phyloP scores from a whole-genome alignment of 2,329 filamentous ascomycete species.

The Arthrocladium fulminans region DNA sequence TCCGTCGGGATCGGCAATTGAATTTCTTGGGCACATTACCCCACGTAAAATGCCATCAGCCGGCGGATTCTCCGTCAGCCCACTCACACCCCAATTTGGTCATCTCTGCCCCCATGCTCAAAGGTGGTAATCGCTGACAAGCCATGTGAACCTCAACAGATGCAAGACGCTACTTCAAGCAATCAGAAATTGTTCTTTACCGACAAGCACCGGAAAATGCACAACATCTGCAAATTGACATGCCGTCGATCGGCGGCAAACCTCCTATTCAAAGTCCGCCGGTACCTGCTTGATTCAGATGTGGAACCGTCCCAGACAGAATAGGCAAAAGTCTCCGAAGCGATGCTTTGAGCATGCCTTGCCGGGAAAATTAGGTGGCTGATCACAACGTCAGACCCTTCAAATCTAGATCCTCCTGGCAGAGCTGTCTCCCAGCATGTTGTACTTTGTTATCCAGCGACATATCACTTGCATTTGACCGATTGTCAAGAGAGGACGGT shows the following conservation, averaged over 20 bases:
- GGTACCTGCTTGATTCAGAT: conserved; percentile 18
- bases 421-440: neutral
- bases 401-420: no score
- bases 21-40: conserved; percentile 8
- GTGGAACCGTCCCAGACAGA: neutral
- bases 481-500: no score
- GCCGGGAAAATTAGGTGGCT: no score
- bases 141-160: conserved; percentile 44
- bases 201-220: conserved; percentile 53
- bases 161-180: conserved; percentile 95
- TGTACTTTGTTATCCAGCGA: no score
- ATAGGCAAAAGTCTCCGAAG: neutral
- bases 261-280: conserved; percentile 15
- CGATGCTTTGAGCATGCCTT: neutral
- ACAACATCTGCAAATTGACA: conserved; percentile 20
- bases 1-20: conserved; percentile 27
- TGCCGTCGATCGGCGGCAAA: conserved; percentile 21
- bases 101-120: neutral
- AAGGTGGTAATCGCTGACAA: neutral
- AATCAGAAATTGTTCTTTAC: conserved; percentile 95
- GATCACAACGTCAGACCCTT: no score
- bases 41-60: neutral
- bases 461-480: no score
- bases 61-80: neutral
- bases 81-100: neutral